A percentile compares a stretch with the other conserved stretches of the same genome.
phyloP scores from a whole-genome alignment of 2,329 filamentous ascomycete genomes.

The Lachnum nothofagi region DNA sequence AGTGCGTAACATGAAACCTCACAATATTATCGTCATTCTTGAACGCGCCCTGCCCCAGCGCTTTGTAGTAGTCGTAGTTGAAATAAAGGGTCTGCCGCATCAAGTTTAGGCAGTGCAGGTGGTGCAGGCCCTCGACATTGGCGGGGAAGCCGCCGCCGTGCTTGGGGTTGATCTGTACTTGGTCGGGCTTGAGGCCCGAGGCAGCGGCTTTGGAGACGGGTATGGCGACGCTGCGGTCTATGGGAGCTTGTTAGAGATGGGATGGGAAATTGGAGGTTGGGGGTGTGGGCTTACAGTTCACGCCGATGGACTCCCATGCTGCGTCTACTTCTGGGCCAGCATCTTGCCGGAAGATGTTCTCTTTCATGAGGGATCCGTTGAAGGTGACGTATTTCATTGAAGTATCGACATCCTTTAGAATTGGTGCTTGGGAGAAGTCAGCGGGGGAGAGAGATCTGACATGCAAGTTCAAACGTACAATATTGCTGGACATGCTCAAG shows the following conservation, averaged over 20 bases:
- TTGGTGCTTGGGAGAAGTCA: conserved; percentile 27
- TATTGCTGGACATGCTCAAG: conserved; percentile 23
- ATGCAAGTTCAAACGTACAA: conserved; percentile 16
- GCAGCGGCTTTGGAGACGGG: conserved; percentile 36
- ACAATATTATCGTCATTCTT: conserved; percentile 45
- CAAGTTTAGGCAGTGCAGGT: conserved; percentile 51
- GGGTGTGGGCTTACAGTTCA: conserved; percentile 40
- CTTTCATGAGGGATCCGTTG: conserved; percentile 49
- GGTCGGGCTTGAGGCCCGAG: conserved; percentile 41
- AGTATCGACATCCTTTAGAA: conserved; percentile 39
- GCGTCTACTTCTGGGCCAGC: conserved; percentile 46
- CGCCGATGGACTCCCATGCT: conserved; percentile 47
- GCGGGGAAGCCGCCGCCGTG: conserved; percentile 49
- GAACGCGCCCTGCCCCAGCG: conserved; percentile 42
- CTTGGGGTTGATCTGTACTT: conserved; percentile 46
- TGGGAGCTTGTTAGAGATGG: conserved; percentile 1
- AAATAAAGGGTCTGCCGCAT: conserved; percentile 48
- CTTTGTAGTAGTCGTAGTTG: conserved; percentile 49
- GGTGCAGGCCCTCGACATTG: conserved; percentile 44
- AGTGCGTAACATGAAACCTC: conserved; percentile 48
- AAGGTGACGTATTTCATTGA: conserved; percentile 40
- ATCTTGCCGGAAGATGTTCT: conserved; percentile 45
- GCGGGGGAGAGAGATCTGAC: background rate
- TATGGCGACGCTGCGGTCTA: conserved; percentile 39
- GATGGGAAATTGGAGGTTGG: too few relatives aligned